Evolutionary conservation across 169 alveolate species (phyloP).

Genomic region (Besnoitia besnoiti): DNA sequence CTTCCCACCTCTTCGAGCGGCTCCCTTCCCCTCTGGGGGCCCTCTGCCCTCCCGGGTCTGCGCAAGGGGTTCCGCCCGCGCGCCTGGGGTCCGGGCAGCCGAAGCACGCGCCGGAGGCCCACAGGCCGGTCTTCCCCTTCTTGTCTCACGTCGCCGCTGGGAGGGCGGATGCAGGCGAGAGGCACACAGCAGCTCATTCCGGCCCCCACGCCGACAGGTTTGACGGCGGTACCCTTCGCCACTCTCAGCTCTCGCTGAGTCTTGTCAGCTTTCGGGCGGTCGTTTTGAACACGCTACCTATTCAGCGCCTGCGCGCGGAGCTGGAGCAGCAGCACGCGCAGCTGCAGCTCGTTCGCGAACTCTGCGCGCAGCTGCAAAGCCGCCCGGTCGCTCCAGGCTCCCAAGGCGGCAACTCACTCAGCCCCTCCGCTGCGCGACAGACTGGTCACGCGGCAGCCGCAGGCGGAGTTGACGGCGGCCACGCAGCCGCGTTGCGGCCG

Average conservation of each 20-base stretch:
- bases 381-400: background rate
- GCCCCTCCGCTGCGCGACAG: background rate
- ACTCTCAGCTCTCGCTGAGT: constrained; percentile 44
- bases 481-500: background rate
- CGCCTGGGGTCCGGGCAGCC: too few species aligned
- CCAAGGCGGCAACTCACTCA: too few species aligned
- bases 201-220: constrained; percentile 19
- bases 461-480: background rate
- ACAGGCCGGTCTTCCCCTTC: too few species aligned
- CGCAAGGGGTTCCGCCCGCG: too few species aligned
- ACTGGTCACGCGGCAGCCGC: background rate
- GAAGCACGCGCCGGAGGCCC: too few species aligned
- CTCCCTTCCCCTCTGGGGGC: too few species aligned
- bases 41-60: too few species aligned
- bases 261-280: constrained; percentile 13
- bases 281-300: constrained; percentile 32
- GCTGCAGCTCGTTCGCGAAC: constrained; percentile 26
- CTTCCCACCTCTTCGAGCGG: too few species aligned
- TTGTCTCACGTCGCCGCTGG: too few species aligned
- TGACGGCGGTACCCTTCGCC: constrained; percentile 52
- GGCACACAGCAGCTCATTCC: constrained; percentile 25
- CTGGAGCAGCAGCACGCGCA: constrained; percentile 27
- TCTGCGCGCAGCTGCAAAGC: background rate
- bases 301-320: constrained; percentile 34
- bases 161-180: too few species aligned